phyloP scores from a whole-genome alignment of 768 basidiomycete genomes.

The Auriscalpium orientale region DNA sequence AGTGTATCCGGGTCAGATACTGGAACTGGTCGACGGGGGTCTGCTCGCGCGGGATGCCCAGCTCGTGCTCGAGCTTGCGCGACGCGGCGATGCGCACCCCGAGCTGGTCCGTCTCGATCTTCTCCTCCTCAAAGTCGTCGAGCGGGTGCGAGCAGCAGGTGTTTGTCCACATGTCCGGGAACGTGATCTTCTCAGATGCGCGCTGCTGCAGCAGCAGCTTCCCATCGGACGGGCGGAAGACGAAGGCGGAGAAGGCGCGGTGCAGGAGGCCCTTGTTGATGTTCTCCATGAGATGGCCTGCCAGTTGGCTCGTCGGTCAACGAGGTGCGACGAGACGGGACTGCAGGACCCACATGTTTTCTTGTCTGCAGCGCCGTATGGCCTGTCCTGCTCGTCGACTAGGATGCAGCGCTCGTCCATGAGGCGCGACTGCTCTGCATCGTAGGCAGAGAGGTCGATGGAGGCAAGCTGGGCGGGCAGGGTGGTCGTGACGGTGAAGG shows the following conservation, averaged over 20 bases:
- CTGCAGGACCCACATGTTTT: conserved; percentile 72
- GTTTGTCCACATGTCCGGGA: conserved; percentile 99
- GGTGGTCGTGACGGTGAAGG: conserved; percentile 37
- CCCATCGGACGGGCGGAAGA: conserved; percentile 92
- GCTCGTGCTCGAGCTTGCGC: conserved; percentile 92
- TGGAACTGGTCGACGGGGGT: conserved; percentile 82
- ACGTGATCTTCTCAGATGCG: conserved; percentile 98
- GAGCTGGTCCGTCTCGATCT: conserved; percentile 63
- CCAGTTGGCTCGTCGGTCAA: background rate
- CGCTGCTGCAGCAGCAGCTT: conserved; percentile 90
- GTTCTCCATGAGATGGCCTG: conserved; percentile 97
- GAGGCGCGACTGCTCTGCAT: conserved; percentile 84
- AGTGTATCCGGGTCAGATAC: conserved; percentile 94
- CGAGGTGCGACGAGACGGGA: background rate
- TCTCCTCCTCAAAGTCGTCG: conserved; percentile 83
- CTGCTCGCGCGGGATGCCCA: conserved; percentile 79
- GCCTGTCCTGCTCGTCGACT: conserved; percentile 79
- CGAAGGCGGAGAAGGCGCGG: conserved; percentile 95
- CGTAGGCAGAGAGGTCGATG: conserved; percentile 78
- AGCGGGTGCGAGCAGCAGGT: conserved; percentile 98
- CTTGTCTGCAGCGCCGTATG: conserved; percentile 86
- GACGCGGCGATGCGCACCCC: conserved; percentile 90
- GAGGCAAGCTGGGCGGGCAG: conserved; percentile 38
- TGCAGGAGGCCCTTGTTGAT: conserved; percentile 91
- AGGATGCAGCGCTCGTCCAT: conserved; percentile 97